Conservation (phyloP, 805 yeast genomes). For the Starmerella scarabaei region DNA sequence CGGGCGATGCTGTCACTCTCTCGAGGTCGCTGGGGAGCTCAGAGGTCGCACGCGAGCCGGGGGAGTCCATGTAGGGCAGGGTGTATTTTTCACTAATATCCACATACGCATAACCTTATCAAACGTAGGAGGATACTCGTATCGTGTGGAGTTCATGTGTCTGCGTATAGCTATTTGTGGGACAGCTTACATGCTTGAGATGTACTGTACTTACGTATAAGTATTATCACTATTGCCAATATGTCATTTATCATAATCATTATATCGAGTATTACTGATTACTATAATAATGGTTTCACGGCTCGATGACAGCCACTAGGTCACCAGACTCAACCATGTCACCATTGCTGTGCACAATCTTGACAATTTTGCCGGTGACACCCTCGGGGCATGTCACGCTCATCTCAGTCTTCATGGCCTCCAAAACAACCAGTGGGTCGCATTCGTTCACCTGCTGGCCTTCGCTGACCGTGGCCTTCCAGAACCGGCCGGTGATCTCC, state of each 20-base stretch:
- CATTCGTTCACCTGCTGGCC: conserved; percentile 66
- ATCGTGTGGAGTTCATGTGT: no score
- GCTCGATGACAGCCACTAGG: conserved; percentile 68
- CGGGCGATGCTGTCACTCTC: background rate
- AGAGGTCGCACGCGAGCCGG: background rate
- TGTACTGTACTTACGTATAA: no score
- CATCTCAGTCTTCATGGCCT: conserved; percentile 99
- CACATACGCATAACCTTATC: no score
- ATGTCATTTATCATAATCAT: no score
- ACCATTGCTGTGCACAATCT: conserved; percentile 59
- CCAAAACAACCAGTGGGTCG: conserved; percentile 76
- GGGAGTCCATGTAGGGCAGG: background rate
- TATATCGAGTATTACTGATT: no score
- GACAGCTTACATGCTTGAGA: no score
- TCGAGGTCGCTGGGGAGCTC: background rate
- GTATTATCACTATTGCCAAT: no score
- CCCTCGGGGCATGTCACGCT: conserved; percentile 50
- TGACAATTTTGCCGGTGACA: conserved; percentile 25
- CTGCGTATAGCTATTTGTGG: no score
- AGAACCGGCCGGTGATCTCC: conserved; percentile 88
- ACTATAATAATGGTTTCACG: no score
- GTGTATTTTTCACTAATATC: no score
- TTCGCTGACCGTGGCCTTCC: conserved; percentile 76
- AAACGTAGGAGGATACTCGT: no score
- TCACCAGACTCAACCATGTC: conserved; percentile 98